phyloP scores from a whole-genome alignment of 2,329 filamentous ascomycete genomes.

The Diplodia sapinea region DNA sequence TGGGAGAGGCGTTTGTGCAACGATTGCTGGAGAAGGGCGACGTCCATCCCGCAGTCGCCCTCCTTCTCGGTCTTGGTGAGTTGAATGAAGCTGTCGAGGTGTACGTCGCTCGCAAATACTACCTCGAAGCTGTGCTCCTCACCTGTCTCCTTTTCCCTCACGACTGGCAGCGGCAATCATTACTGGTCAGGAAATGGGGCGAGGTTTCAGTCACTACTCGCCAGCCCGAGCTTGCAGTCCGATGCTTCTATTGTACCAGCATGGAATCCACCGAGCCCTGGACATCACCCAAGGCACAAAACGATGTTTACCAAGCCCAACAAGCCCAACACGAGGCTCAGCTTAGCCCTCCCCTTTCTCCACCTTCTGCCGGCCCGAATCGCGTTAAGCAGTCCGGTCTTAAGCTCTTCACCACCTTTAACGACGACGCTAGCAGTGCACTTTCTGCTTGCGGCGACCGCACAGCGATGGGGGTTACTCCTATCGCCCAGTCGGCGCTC shows the following conservation, averaged over 20 bases:
- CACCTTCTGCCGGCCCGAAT: conserved; percentile 56
- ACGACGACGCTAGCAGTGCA: conserved; percentile 60
- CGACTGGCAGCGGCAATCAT: conserved; percentile 90
- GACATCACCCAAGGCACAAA: conserved; percentile 80
- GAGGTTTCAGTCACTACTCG: conserved; percentile 86
- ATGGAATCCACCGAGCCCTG: conserved; percentile 84
- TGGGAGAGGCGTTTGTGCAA: conserved; percentile 89
- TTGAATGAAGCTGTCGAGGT: conserved; percentile 94
- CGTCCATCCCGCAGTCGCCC: conserved; percentile 87
- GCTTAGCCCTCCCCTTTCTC: conserved; percentile 75
- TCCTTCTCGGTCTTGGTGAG: conserved; percentile 90
- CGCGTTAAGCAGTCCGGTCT: conserved; percentile 79
- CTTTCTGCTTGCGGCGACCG: conserved; percentile 67
- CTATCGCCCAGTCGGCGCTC: conserved; percentile 72
- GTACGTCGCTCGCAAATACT: conserved; percentile 88
- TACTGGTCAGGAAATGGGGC: conserved; percentile 92
- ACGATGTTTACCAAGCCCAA: conserved; percentile 63
- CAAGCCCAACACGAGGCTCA: conserved; percentile 57
- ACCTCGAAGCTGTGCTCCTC: conserved; percentile 90
- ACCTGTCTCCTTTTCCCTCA: conserved; percentile 80
- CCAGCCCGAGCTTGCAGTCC: conserved; percentile 86
- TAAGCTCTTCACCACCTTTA: conserved; percentile 91
- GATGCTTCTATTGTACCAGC: conserved; percentile 91
- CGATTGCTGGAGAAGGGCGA: conserved; percentile 88
- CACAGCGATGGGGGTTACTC: conserved; percentile 83